Percentiles rank a stretch among this genome's conserved stretches.
These are phyloP conservation scores for Erodium maritimum DNA, from an alignment of 345 rosid genomes.

Conservation along the genomic window DNA sequence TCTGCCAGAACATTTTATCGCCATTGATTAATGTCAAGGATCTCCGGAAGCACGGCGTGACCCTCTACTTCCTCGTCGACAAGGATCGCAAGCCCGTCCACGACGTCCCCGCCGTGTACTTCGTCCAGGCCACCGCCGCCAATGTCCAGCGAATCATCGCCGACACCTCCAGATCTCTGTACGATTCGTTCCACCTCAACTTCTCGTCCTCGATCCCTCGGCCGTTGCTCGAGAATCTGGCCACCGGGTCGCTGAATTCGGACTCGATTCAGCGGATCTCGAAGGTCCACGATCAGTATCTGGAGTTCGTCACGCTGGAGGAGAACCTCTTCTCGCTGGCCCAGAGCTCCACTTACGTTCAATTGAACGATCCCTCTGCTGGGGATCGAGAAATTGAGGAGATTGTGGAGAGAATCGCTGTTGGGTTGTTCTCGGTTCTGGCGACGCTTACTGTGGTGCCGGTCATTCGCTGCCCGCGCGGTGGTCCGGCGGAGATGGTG, in stretches of 20 bases:
- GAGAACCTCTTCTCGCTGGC: slow-evolving; percentile 81
- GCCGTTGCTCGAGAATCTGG: slow-evolving; percentile 69
- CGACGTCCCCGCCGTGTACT: slow-evolving; percentile 89
- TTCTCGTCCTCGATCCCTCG: slow-evolving; percentile 81
- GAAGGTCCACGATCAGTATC: slow-evolving; percentile 84
- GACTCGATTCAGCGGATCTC: slow-evolving; percentile 55
- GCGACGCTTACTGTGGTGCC: slow-evolving; percentile 85
- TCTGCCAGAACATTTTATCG: slow-evolving; percentile 82
- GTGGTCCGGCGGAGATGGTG: slow-evolving; percentile 97
- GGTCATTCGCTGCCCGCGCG: slow-evolving; percentile 66
- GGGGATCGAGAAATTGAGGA: slow-evolving; percentile 92
- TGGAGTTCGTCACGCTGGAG: slow-evolving; percentile 88
- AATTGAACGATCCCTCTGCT: slow-evolving; percentile 86
- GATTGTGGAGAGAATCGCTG: slow-evolving; percentile 61
- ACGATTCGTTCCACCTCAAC: slow-evolving; percentile 72
- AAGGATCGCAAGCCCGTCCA: slow-evolving; percentile 71
- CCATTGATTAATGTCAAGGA: slow-evolving; percentile 95
- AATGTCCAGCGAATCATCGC: slow-evolving; percentile 60
- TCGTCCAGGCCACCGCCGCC: slow-evolving; percentile 60
- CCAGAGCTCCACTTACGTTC: slow-evolving; percentile 67
- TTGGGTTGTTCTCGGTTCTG: slow-evolving; percentile 74
- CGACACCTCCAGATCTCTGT: slow-evolving; percentile 59
- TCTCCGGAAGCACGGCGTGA: slow-evolving; percentile 89
- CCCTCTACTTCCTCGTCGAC: slow-evolving; percentile 80
- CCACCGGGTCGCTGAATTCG: slow-evolving; percentile 63